Conservation (phyloP, 768 basidiomycete species). For the Tulasnella sp. region DNA sequence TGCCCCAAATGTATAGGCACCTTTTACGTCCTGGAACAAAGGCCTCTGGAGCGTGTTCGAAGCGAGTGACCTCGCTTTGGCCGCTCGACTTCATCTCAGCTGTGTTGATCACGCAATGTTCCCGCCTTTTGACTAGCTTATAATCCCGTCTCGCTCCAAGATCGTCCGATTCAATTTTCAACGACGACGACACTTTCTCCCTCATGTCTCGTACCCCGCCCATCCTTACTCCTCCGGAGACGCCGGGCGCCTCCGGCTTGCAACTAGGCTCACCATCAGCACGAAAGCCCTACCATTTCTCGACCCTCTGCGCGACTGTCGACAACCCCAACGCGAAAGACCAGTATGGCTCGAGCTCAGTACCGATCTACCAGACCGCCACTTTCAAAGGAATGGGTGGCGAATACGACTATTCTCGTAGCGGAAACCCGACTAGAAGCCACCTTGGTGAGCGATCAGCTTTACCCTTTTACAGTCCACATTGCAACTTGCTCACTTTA, state of each 20-base stretch:
- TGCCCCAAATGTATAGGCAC: background rate
- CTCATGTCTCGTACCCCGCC: constrained; percentile 14
- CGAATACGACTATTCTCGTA: constrained; percentile 89
- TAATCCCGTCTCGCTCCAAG: constrained; percentile 1
- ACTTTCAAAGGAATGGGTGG: constrained; percentile 94
- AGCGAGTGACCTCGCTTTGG: background rate
- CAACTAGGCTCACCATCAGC: background rate
- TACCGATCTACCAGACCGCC: constrained; percentile 96
- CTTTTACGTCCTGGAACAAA: background rate
- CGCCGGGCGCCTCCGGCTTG: constrained; percentile 19
- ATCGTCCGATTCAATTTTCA: constrained; percentile 12
- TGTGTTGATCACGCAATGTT: constrained; percentile 14
- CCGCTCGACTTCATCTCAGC: background rate
- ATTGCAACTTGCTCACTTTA: constrained; percentile 25
- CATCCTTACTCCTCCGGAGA: constrained; percentile 27
- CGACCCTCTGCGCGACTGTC: constrained; percentile 84
- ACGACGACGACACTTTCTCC: background rate
- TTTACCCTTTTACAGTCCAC: background rate
- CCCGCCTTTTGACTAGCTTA: constrained; percentile 7
- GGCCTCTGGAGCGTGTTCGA: background rate
- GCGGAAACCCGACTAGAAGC: constrained; percentile 93
- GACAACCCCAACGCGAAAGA: constrained; percentile 91
- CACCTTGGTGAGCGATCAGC: constrained; percentile 67
- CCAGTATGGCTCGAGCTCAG: constrained; percentile 89
- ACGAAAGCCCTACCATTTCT: constrained; percentile 66